Conservation (phyloP, 352 stramenopile genomes). For the Phytopythium cucurbitacearum region DNA sequence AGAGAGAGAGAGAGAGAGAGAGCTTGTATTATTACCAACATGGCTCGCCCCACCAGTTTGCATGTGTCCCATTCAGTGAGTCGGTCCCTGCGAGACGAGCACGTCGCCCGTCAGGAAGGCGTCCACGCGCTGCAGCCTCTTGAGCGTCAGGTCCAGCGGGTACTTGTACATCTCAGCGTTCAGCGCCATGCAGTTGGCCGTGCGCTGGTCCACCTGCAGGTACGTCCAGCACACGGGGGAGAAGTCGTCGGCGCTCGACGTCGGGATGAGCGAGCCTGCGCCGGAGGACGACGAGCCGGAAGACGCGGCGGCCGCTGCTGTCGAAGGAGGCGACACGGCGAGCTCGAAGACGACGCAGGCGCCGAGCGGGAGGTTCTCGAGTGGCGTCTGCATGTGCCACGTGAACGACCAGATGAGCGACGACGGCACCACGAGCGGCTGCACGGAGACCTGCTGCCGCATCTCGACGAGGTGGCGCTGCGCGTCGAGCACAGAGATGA, state of each 20-base stretch:
- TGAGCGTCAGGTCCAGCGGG: slow-evolving; percentile 68
- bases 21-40: too few relatives aligned
- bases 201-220: slow-evolving; percentile 77
- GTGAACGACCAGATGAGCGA: slow-evolving; percentile 83
- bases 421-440: slow-evolving; percentile 50
- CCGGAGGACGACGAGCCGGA: slow-evolving; percentile 31
- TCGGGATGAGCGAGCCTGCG: slow-evolving; percentile 25
- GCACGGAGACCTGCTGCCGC: slow-evolving; percentile 69
- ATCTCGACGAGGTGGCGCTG: slow-evolving; percentile 68
- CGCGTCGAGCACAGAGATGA: slow-evolving; percentile 68
- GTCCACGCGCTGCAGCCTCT: slow-evolving; percentile 65
- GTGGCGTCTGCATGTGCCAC: slow-evolving; percentile 92
- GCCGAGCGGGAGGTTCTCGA: slow-evolving; percentile 86
- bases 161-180: slow-evolving; percentile 85
- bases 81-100: slow-evolving; percentile 44
- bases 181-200: slow-evolving; percentile 58
- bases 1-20: too few relatives aligned
- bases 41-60: too few relatives aligned
- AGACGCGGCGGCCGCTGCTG: not conserved
- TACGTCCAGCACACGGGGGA: slow-evolving; percentile 81
- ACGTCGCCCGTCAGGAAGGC: slow-evolving; percentile 75
- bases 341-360: slow-evolving; percentile 73
- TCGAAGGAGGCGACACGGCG: slow-evolving; percentile 26
- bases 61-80: slow-evolving; percentile 2
- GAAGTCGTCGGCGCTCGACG: slow-evolving; percentile 36